These are phyloP conservation scores for Termitomyces sp. DNA, from an alignment of 768 basidiomycete species.

Conservation along the genomic window DNA sequence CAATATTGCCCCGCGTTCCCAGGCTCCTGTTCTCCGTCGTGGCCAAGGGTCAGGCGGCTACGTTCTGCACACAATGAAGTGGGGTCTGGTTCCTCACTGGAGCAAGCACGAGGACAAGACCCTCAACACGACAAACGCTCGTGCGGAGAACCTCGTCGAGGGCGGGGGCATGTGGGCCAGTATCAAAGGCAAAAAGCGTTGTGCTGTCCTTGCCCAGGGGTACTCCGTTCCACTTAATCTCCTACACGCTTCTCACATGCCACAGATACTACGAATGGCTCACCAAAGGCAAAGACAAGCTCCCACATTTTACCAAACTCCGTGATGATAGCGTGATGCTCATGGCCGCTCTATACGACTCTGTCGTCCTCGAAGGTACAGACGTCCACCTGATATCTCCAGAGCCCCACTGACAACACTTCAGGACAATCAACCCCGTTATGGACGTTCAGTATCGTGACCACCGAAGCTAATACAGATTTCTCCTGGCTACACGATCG, in stretches of 20 bases:
- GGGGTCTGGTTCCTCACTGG: constrained; percentile 89
- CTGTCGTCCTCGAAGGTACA: constrained; percentile 56
- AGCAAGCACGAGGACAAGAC: constrained; percentile 65
- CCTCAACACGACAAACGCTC: constrained; percentile 86
- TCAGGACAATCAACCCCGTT: constrained; percentile 50
- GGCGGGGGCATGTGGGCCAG: constrained; percentile 82
- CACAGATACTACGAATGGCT: constrained; percentile 93
- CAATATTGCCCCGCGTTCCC: constrained; percentile 79
- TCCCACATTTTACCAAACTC: constrained; percentile 78
- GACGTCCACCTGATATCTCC: neutral
- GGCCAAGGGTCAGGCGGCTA: constrained; percentile 25
- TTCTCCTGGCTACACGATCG: constrained; percentile 90
- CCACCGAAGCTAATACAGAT: constrained; percentile 65
- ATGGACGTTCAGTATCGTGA: constrained; percentile 88
- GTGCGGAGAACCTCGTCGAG: constrained; percentile 72
- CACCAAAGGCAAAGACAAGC: constrained; percentile 69
- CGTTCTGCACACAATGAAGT: constrained; percentile 79
- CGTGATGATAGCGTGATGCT: constrained; percentile 65
- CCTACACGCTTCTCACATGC: neutral
- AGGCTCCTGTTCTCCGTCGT: constrained; percentile 68
- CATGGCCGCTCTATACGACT: constrained; percentile 86
- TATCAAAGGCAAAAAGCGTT: constrained; percentile 77
- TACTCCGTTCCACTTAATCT: neutral
- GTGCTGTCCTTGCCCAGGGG: constrained; percentile 80
- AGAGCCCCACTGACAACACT: neutral